Evolutionary conservation across 805 yeast genomes (phyloP).

Genomic region (Lipomyces sp.): DNA sequence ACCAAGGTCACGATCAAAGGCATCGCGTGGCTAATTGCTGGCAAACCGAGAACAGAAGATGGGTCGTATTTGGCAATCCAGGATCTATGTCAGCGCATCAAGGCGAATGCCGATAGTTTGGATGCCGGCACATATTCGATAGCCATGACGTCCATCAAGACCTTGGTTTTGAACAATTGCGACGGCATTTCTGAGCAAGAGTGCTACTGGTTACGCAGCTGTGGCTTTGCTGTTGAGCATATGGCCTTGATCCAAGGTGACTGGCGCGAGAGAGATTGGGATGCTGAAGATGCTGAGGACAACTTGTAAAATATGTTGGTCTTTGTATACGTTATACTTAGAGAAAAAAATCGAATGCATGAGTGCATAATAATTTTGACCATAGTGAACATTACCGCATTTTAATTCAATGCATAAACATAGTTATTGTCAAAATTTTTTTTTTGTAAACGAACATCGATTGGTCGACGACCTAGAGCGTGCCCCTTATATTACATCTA

Average conservation of each 20-base stretch:
- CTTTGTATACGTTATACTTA: background rate
- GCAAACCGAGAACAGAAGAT: conserved; percentile 2
- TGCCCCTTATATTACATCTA: background rate
- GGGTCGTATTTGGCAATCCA: background rate
- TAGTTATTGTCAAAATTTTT: background rate
- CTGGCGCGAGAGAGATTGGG: background rate
- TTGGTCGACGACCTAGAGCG: background rate
- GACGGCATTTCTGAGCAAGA: background rate
- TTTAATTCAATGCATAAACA: background rate
- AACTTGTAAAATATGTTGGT: background rate
- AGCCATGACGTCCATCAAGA: background rate
- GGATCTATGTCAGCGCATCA: background rate
- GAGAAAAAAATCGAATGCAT: background rate
- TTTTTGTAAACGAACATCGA: background rate
- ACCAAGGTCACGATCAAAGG: conserved; percentile 15
- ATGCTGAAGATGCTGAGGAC: background rate
- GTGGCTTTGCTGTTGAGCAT: conserved; percentile 1
- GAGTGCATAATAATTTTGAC: background rate
- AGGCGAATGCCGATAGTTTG: background rate
- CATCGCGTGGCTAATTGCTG: conserved; percentile 12
- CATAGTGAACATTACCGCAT: background rate
- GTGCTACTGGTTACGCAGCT: conserved; percentile 1
- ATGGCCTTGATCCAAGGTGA: conserved; percentile 1
- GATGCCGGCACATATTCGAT: background rate
- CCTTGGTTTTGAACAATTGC: background rate